Base-by-base conservation (phyloP, 2,329 filamentous ascomycete species). In the Chrysosporium queenslandicum region DNA sequence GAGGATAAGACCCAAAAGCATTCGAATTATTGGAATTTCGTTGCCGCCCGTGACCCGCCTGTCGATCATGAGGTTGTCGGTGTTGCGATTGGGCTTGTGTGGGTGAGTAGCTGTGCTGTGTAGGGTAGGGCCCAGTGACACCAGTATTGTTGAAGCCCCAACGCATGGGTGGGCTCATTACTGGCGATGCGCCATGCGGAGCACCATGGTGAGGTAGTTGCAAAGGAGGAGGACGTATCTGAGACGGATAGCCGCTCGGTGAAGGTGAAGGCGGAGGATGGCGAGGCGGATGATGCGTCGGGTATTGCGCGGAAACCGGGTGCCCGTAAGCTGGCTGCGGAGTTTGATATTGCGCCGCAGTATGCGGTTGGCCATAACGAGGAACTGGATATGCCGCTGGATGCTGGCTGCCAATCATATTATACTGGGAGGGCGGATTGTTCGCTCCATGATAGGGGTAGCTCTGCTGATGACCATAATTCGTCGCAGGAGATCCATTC, bases 131-230 rank as follows among this genome's bases (percentile, higher is more conserved):
- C 3, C 29, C 30, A 4, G 37, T 39, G 18, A 27, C 45, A 42
- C n/a, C 12, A 37, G 20, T 14, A 14, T 49, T 30, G 21, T 79
- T 76, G 64, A 77, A 77, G 2, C 76, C 75, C 69, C 78, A 77
- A 52, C 72, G 72, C 57, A 80, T 75, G 1, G 76, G 75, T 30
- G 76, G 75, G 0, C 74, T 79, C 78, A 76, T 77, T 59, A 74
- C 68, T 63, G 74, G 65, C 54, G 70, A 57, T 55, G 65, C 61
- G 27, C 52, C 30, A 29, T 53, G 52, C 3, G 46, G 37, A 36
- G 51, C 14, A 6, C 34, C 27, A 40, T 61, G 60, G 46, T 59
- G 59, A 16, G 60, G 48, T 9, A 55, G 59, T 3, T 59, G 53
- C 9, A 50, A 51, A 58, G 61, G 64, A 16, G 62, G 63, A 23